Conservation (phyloP, 2,329 filamentous ascomycete genomes). For the Curvularia lunata region DNA sequence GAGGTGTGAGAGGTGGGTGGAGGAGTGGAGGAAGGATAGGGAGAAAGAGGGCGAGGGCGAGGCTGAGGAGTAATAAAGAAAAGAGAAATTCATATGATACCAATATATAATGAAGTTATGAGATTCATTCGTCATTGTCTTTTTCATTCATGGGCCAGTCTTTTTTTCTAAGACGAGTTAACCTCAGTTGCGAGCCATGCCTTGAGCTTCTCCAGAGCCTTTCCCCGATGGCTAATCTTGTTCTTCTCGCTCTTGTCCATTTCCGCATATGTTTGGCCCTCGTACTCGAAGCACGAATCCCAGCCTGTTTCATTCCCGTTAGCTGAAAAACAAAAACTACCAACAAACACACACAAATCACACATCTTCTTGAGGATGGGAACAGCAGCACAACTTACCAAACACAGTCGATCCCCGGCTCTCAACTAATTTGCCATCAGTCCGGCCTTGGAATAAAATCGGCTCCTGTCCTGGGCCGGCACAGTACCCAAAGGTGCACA, state of each 20-base stretch:
- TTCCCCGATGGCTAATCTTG: conserved; percentile 86
- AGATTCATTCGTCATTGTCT: background rate
- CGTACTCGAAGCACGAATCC: conserved; percentile 95
- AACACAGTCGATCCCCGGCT: conserved; percentile 81
- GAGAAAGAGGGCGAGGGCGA: conserved; percentile 37
- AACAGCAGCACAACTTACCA: conserved; percentile 68
- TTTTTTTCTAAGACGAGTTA: conserved; percentile 18
- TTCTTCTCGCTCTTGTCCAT: conserved; percentile 92
- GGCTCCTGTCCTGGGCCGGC: conserved; percentile 83
- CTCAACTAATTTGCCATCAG: conserved; percentile 82
- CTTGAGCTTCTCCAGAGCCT: conserved; percentile 85
- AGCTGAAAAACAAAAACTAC: background rate
- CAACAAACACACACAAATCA: too few relatives aligned
- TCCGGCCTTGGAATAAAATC: conserved; percentile 89
- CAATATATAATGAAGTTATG: conserved; percentile 2
- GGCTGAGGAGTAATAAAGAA: background rate
- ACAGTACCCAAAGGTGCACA: conserved; percentile 95
- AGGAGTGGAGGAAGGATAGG: conserved; percentile 78
- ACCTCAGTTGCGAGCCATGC: conserved; percentile 69
- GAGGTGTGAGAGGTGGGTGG: conserved; percentile 80
- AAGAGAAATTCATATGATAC: conserved; percentile 6
- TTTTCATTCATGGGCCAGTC: background rate
- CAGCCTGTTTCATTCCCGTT: conserved; percentile 66
- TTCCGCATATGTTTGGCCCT: conserved; percentile 88
- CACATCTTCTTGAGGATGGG: too few relatives aligned